Evolutionary conservation across 805 yeast genomes (phyloP).

Genomic region (Sugiyamaella smithiae): DNA sequence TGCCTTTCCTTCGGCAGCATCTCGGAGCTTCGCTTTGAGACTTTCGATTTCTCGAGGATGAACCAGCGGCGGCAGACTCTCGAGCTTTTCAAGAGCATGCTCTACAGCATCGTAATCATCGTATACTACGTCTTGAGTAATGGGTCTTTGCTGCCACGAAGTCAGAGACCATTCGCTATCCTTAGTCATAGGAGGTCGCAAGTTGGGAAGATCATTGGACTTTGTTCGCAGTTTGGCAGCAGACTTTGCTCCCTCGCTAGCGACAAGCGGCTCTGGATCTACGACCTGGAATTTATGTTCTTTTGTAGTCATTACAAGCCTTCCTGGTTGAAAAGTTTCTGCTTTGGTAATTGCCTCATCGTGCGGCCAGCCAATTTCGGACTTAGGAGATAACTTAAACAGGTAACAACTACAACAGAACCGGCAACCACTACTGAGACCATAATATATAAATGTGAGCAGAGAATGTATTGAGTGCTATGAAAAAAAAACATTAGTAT

Average conservation of each 20-base stretch:
- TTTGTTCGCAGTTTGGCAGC: slow-evolving; percentile 41
- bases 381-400: slow-evolving; percentile 2
- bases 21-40: slow-evolving; percentile 34
- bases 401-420: neutral
- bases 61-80: slow-evolving; percentile 42
- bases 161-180: slow-evolving; percentile 36
- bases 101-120: slow-evolving; percentile 39
- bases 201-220: slow-evolving; percentile 26
- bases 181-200: slow-evolving; percentile 14
- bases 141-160: slow-evolving; percentile 43
- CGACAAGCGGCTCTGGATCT: slow-evolving; percentile 35
- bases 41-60: slow-evolving; percentile 38
- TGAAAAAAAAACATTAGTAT: no score
- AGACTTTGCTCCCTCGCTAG: slow-evolving; percentile 37
- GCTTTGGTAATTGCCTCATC: neutral
- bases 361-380: neutral
- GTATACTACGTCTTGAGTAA: slow-evolving; percentile 43
- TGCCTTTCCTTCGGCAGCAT: slow-evolving; percentile 44
- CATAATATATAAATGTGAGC: no score
- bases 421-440: no score
- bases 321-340: neutral
- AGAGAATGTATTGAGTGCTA: no score
- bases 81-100: slow-evolving; percentile 40
- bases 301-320: slow-evolving; percentile 5
- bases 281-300: slow-evolving; percentile 29